Evolutionary conservation across 495 filamentous ascomycete genomes (phyloP), one percentile per base, ranked within the genome.

Genomic region (Podospora pseudocomata): DNA sequence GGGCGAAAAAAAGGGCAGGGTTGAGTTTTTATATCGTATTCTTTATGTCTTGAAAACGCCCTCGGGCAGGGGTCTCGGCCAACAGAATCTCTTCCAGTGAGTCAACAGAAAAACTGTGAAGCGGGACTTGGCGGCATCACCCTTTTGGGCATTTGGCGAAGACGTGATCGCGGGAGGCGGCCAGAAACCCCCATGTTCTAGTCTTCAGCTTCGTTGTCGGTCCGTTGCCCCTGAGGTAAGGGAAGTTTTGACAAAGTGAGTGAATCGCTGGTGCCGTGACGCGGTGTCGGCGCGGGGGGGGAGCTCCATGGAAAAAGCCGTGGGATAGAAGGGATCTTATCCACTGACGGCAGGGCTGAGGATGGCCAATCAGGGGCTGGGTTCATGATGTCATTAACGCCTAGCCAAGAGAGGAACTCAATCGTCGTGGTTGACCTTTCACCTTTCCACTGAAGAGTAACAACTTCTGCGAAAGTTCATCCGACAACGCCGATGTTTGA

Each of bases 41-140:
- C 27, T 62, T 30, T 30, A 27, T 58, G n/a, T 58, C 23, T 58
- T 58, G 39, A 49, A 49, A 49, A 49, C 39, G 5, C 5, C 39
- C 39, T 49, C 15, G 39, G 39, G 39, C 39, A 49, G 39, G 5
- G 39, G 9, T 49, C 2, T 49, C 39, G 13, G 13, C 39, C 39
- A 49, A 49, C 39, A 49, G 39, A 13, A 49, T 11, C 15, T 49
- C 39, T 0, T 3, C 30, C 9, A 49, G 39, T 49, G 39, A 49
- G 39, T 49, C 39, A 49, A 49, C 39, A 49, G 15, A 49, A 49
- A 49, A 16, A 23, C 23, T 2, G 13, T 6, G 55, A 58, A 58
- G 55, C 18, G 55, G 55, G 55, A 58, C 55, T 58, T 58, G 55
- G 55, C 55, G 15, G 39, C 39, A 49, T 49, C 39, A 49, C 39